Percentiles rank a stretch among this genome's conserved stretches.
phyloP scores from a whole-genome alignment of 2,329 filamentous ascomycete genomes.

The Fusarium oligoseptatum region DNA sequence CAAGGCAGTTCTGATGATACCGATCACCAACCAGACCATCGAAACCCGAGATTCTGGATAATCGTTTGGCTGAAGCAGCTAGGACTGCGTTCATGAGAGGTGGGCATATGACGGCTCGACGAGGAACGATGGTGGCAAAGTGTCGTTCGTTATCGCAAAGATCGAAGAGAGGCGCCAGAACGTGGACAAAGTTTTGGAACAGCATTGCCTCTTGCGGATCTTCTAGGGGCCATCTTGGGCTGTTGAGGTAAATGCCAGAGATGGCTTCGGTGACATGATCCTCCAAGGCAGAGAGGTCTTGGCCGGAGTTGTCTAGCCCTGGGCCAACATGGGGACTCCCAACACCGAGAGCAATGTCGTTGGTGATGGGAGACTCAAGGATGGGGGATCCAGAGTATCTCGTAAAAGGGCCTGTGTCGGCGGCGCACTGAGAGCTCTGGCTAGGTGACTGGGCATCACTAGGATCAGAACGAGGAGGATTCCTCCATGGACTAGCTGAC shows the following conservation, averaged over 20 bases:
- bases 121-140: constrained; percentile 47
- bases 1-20: constrained; percentile 48
- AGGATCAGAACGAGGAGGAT: constrained; percentile 24
- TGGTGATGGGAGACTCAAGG: constrained; percentile 17
- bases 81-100: constrained; percentile 48
- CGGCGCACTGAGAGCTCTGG: constrained; percentile 17
- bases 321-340: constrained; percentile 17
- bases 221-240: constrained; percentile 39
- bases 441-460: constrained; percentile 30
- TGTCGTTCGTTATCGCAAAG: constrained; percentile 47
- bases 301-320: constrained; percentile 20
- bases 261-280: constrained; percentile 36
- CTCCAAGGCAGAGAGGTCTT: constrained; percentile 18
- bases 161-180: constrained; percentile 46
- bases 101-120: constrained; percentile 44
- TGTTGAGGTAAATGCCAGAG: constrained; percentile 41
- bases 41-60: constrained; percentile 40
- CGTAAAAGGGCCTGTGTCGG: constrained; percentile 14
- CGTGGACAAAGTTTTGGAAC: constrained; percentile 45
- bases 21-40: constrained; percentile 42
- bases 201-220: constrained; percentile 47
- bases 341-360: constrained; percentile 15
- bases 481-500: constrained; percentile 26
- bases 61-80: constrained; percentile 45
- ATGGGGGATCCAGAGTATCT: constrained; percentile 15